These are phyloP conservation scores for Senna tora DNA, from an alignment of 306 rosid species.

Conservation along the genomic window DNA sequence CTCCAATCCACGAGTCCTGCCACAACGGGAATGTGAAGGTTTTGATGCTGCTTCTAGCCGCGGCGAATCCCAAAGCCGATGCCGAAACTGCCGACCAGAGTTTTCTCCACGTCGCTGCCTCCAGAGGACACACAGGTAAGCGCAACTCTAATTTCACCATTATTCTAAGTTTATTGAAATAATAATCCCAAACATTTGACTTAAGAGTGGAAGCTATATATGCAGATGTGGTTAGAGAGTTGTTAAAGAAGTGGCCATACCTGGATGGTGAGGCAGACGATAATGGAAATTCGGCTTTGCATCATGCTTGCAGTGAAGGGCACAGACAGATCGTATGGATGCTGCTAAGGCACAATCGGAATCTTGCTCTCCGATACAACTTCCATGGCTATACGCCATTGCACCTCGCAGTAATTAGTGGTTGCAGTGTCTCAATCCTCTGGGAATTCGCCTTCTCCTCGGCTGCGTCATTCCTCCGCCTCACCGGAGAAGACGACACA, in stretches of 20 bases:
- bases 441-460: slow-evolving; percentile 44
- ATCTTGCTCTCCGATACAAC: slow-evolving; percentile 53
- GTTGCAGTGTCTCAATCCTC: slow-evolving; percentile 60
- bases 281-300: slow-evolving; percentile 64
- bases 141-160: too few relatives aligned
- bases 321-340: slow-evolving; percentile 55
- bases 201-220: too few relatives aligned
- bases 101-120: too few relatives aligned
- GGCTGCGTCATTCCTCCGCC: slow-evolving; percentile 49
- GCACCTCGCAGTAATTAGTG: slow-evolving; percentile 66
- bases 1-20: slow-evolving; percentile 72
- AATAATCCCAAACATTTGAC: too few relatives aligned
- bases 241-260: slow-evolving; percentile 51
- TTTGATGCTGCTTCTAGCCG: slow-evolving; percentile 46
- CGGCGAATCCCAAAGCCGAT: too few relatives aligned
- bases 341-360: slow-evolving; percentile 52
- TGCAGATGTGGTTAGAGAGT: slow-evolving; percentile 66
- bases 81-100: too few relatives aligned
- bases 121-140: too few relatives aligned
- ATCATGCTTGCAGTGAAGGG: slow-evolving; percentile 52
- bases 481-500: slow-evolving; percentile 68
- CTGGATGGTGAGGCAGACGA: slow-evolving; percentile 50
- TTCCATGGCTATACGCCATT: slow-evolving; percentile 66
- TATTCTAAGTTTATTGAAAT: too few relatives aligned
- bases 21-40: slow-evolving; percentile 44